Evolutionary conservation across 2,329 filamentous ascomycete genomes (phyloP), one percentile per base, ranked within the genome.

Genomic region (Penicillium psychrosexuale): DNA sequence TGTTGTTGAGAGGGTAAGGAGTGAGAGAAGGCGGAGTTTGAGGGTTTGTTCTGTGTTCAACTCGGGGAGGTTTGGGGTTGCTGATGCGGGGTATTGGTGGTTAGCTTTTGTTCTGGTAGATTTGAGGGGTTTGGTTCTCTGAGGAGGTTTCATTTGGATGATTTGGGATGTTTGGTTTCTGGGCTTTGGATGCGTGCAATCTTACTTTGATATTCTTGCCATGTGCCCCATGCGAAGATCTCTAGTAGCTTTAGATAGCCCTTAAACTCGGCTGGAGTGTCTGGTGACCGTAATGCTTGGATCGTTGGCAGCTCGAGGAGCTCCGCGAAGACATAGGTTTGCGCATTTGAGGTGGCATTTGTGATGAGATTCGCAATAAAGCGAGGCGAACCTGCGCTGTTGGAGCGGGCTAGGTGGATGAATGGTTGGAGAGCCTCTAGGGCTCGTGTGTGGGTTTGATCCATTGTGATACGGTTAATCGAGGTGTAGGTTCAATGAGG

Each of bases 211-310:
- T 96, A 97, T 64, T 87, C 84, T 56, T 83, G 78, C 79, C 91
- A 97, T 56, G 91, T 96, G 57, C 93, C 94, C 80, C 94, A 91
- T 56, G 91, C 90, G 75, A 99, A 99, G 66, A 95, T 87, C 73
- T 92, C 83, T 42, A 99, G 86, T 13, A 96, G 82, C 1, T 79
- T 83, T 47, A 94, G 80, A 73, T 90, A 77, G 38, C 73, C 65
- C 7, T 80, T 76, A 66, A 87, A 84, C 46, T 95, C 88, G 34
- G 80, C 70, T n/a, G 84, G 71, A 37, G 79, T 72, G 11, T 77
- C 71, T 37, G 69, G 79, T 37, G 75, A 75, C 27, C 79, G 74
- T 42, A 97, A 85, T 12, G 84, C 81, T 73, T 94, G 89, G 62
- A 97, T 86, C 65, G 90, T 85, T 0, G 89, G 85, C 1, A 86